Percentiles rank a stretch among this genome's conserved stretches.
Evolutionary conservation across 805 yeast genomes (phyloP).

Genomic region (Grigorovia transvaalensis): DNA sequence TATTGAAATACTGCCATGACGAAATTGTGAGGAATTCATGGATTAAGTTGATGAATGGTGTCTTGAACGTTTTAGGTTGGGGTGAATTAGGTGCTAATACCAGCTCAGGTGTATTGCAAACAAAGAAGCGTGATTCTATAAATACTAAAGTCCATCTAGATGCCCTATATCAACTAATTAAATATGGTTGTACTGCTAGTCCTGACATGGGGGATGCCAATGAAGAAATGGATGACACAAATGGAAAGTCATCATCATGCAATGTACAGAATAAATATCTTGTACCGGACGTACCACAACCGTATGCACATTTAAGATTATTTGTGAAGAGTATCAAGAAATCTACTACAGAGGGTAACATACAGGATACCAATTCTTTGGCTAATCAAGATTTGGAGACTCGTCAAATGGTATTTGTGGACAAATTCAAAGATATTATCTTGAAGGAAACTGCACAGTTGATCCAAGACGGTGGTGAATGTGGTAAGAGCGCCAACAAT

Average conservation of each 20-base stretch:
- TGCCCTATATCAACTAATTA: slow-evolving; percentile 34
- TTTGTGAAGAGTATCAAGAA: slow-evolving; percentile 35
- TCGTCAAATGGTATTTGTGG: slow-evolving; percentile 34
- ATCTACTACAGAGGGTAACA: slow-evolving; percentile 13
- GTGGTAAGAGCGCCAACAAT: slow-evolving; percentile 41
- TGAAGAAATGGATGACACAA: slow-evolving; percentile 1
- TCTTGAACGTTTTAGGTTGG: slow-evolving; percentile 71
- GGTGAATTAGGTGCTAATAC: slow-evolving; percentile 24
- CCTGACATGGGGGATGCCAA: not conserved
- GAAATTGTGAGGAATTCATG: slow-evolving; percentile 54
- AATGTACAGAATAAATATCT: slow-evolving; percentile 32
- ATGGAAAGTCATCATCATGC: not conserved
- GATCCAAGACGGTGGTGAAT: slow-evolving; percentile 63
- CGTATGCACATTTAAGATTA: slow-evolving; percentile 53
- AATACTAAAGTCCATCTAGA: slow-evolving; percentile 28
- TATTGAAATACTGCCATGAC: slow-evolving; percentile 45
- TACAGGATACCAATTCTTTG: slow-evolving; percentile 2
- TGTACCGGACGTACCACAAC: slow-evolving; percentile 47
- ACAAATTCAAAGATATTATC: slow-evolving; percentile 42
- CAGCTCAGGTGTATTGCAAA: slow-evolving; percentile 14
- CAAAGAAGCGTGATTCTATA: slow-evolving; percentile 15
- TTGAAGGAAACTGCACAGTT: slow-evolving; percentile 39
- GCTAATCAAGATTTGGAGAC: slow-evolving; percentile 18
- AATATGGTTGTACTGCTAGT: slow-evolving; percentile 29
- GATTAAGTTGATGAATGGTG: slow-evolving; percentile 56